phyloP scores from a whole-genome alignment of 2,329 filamentous ascomycete species.

The Curvularia spicifera region DNA sequence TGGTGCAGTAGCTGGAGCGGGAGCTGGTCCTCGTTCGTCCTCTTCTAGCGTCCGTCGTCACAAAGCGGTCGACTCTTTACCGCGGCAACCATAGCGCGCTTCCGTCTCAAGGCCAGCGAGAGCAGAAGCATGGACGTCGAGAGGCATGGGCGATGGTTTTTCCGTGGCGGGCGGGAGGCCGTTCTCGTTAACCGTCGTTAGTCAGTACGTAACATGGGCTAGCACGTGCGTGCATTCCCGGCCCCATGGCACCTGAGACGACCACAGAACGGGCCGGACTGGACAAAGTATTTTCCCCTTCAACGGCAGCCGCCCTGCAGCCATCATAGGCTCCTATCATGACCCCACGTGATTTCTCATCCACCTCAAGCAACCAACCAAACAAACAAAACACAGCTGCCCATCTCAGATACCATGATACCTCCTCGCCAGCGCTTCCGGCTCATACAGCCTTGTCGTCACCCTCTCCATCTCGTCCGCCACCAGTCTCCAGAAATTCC shows the following conservation, averaged over 20 bases:
- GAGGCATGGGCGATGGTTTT: conserved; percentile 10
- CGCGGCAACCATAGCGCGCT: conserved; percentile 28
- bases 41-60: conserved; percentile 1
- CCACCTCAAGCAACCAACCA: background rate
- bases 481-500: conserved; percentile 42
- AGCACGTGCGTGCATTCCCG: background rate
- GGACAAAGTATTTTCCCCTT: background rate
- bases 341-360: background rate
- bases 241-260: background rate
- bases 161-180: conserved; percentile 7
- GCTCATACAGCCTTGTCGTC: conserved; percentile 32
- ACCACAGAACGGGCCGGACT: too few relatives aligned
- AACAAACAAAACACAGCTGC: too few relatives aligned
- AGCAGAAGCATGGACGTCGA: conserved; percentile 12
- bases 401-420: conserved; percentile 22
- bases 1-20: background rate
- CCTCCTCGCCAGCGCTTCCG: conserved; percentile 25
- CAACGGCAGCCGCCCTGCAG: background rate
- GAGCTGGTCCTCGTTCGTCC: background rate
- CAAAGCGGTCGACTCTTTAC: conserved; percentile 3
- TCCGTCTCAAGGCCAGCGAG: conserved; percentile 5
- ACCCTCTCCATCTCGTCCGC: conserved; percentile 42
- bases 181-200: background rate
- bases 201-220: background rate
- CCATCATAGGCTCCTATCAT: too few relatives aligned